Percentiles rank a stretch among this genome's conserved stretches.
These are phyloP conservation scores for Trypanosomatidae sp. DNA, from an alignment of 208 protist genomes.

Conservation along the genomic window DNA sequence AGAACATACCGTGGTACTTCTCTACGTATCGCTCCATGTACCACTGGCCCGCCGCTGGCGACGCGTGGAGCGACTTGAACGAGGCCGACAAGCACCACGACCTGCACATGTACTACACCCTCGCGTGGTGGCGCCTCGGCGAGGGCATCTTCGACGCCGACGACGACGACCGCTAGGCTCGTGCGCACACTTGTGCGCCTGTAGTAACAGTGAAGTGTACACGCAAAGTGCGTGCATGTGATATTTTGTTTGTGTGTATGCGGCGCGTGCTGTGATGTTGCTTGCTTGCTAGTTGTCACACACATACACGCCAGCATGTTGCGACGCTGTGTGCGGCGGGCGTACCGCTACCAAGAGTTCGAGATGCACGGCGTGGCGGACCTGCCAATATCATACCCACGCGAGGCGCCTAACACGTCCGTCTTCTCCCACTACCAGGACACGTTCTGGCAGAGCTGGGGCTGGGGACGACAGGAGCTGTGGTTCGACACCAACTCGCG, in stretches of 20 bases:
- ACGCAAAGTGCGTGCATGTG: too few species aligned
- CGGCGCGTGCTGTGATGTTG: too few species aligned
- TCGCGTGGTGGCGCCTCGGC: slow-evolving; percentile 84
- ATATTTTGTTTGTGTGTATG: too few species aligned
- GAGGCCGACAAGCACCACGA: slow-evolving; percentile 76
- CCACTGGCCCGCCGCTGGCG: slow-evolving; percentile 75
- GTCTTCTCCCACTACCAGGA: slow-evolving; percentile 77
- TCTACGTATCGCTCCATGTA: slow-evolving; percentile 85
- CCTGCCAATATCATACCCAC: slow-evolving; percentile 74
- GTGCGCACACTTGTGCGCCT: background rate
- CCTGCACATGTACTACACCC: slow-evolving; percentile 85
- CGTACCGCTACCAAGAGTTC: slow-evolving; percentile 84
- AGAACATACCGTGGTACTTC: slow-evolving; percentile 89
- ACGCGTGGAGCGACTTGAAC: slow-evolving; percentile 82
- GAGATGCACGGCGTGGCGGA: slow-evolving; percentile 79
- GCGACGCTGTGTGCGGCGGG: slow-evolving; percentile 10
- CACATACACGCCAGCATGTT: slow-evolving; percentile 25
- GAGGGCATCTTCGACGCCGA: slow-evolving; percentile 82
- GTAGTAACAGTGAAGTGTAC: too few species aligned
- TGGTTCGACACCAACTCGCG: slow-evolving; percentile 74
- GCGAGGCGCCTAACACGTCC: slow-evolving; percentile 81
- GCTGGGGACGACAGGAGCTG: slow-evolving; percentile 70
- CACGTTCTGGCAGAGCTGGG: slow-evolving; percentile 86
- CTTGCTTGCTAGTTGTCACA: too few species aligned
- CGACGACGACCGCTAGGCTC: slow-evolving; percentile 39